These are phyloP conservation scores for Abelmoschus esculentus DNA, from an alignment of 345 rosid genomes.

Conservation along the genomic window DNA sequence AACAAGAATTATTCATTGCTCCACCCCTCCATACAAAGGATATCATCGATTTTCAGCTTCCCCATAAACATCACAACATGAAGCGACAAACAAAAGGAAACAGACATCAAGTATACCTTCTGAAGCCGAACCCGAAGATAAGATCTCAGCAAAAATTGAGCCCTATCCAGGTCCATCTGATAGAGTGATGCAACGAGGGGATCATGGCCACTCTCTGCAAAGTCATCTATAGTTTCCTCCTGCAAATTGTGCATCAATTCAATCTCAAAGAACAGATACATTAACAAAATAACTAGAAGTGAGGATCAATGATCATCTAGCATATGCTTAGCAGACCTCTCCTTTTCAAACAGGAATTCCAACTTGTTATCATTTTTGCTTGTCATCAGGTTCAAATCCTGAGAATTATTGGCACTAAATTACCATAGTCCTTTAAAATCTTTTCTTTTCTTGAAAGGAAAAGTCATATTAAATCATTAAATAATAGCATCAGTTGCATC, in stretches of 20 bases:
- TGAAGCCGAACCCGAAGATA: slow-evolving; percentile 80
- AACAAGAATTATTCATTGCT: neutral
- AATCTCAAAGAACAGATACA: neutral
- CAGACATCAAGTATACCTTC: slow-evolving; percentile 39
- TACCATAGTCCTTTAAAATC: neutral
- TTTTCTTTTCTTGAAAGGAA: too few species aligned
- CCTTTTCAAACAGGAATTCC: neutral
- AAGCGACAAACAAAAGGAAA: neutral
- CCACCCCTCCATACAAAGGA: neutral
- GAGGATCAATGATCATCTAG: neutral
- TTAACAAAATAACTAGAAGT: neutral
- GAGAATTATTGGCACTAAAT: too few species aligned
- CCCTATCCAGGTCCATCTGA: slow-evolving; percentile 79
- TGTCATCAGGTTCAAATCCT: too few species aligned
- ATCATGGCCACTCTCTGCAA: slow-evolving; percentile 34
- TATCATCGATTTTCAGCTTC: neutral
- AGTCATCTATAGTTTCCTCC: slow-evolving; percentile 53
- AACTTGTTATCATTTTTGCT: neutral
- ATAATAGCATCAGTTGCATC: too few species aligned
- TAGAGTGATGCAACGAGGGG: slow-evolving; percentile 72
- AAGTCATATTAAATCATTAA: too few species aligned
- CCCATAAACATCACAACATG: neutral
- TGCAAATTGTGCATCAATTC: slow-evolving; percentile 14
- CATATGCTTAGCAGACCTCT: neutral
- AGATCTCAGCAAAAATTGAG: slow-evolving; percentile 75